Percentiles rank a stretch among this genome's conserved stretches.
phyloP scores from a whole-genome alignment of 495 filamentous ascomycete genomes.

The Cudoniella acicularis region DNA sequence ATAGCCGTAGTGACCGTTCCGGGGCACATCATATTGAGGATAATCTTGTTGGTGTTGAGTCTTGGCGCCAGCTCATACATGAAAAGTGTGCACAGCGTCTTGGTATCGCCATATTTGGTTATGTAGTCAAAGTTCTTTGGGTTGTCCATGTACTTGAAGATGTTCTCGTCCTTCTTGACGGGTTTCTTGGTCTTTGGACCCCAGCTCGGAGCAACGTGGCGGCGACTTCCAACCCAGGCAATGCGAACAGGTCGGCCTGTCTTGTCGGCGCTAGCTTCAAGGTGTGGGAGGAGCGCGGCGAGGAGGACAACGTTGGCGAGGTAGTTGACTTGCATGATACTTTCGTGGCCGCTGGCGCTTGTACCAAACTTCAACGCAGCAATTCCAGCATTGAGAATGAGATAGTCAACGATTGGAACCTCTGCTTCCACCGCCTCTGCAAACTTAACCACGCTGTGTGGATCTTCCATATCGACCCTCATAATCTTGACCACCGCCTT shows the following conservation, averaged over 20 bases:
- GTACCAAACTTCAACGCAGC: constrained; percentile 17
- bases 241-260: constrained; percentile 23
- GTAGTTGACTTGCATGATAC: constrained; percentile 31
- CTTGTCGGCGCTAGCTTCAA: constrained; percentile 23
- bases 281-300: constrained; percentile 29
- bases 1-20: constrained; percentile 15
- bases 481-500: constrained; percentile 23
- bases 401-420: neutral
- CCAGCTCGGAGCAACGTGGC: constrained; percentile 8
- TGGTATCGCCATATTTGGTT: constrained; percentile 27
- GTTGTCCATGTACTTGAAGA: constrained; percentile 28
- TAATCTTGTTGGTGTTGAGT: constrained; percentile 21
- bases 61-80: constrained; percentile 29
- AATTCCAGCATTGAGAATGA: constrained; percentile 23
- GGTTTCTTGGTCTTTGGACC: constrained; percentile 14
- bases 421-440: constrained; percentile 17
- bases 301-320: constrained; percentile 31
- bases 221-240: constrained; percentile 33
- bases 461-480: constrained; percentile 26
- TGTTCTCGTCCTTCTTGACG: constrained; percentile 11
- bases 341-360: constrained; percentile 28
- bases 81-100: constrained; percentile 30
- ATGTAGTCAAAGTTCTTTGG: constrained; percentile 19
- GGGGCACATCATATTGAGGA: constrained; percentile 27
- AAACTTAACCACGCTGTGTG: constrained; percentile 25